These are phyloP conservation scores for Glycyrrhiza uralensis DNA, from an alignment of 306 rosid genomes.

Conservation along the genomic window DNA sequence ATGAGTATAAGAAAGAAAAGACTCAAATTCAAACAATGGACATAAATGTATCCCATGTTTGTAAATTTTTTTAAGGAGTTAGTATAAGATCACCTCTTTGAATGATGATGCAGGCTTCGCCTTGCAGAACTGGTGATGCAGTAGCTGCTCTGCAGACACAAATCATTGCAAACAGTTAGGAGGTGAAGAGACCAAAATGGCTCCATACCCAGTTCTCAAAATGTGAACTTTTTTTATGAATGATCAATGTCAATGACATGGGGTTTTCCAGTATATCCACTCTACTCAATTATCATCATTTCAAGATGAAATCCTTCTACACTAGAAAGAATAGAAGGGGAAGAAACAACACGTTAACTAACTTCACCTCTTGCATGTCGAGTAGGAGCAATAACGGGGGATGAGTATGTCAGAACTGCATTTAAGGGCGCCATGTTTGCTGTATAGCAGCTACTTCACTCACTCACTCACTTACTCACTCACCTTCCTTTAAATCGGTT, in stretches of 20 bases:
- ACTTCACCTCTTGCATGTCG: background rate
- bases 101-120: slow-evolving; percentile 7
- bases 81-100: background rate
- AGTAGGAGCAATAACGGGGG: background rate
- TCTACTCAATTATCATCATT: background rate
- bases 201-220: background rate
- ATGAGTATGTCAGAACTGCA: background rate
- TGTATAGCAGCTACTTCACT: background rate
- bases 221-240: background rate
- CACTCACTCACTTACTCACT: background rate
- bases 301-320: background rate
- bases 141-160: slow-evolving; percentile 26
- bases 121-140: slow-evolving; percentile 24
- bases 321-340: background rate
- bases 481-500: no score
- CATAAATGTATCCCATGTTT: background rate
- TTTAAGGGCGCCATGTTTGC: background rate
- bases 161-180: background rate
- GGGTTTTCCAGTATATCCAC: background rate
- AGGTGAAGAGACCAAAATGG: background rate
- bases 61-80: background rate
- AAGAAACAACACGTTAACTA: no score
- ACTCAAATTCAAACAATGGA: background rate
- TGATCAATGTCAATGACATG: background rate
- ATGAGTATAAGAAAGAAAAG: background rate